A percentile compares a stretch with the other conserved stretches of the same genome.
phyloP scores from a whole-genome alignment of 1,284 basidiomycete genomes.

The Nidula niveotomentosa region DNA sequence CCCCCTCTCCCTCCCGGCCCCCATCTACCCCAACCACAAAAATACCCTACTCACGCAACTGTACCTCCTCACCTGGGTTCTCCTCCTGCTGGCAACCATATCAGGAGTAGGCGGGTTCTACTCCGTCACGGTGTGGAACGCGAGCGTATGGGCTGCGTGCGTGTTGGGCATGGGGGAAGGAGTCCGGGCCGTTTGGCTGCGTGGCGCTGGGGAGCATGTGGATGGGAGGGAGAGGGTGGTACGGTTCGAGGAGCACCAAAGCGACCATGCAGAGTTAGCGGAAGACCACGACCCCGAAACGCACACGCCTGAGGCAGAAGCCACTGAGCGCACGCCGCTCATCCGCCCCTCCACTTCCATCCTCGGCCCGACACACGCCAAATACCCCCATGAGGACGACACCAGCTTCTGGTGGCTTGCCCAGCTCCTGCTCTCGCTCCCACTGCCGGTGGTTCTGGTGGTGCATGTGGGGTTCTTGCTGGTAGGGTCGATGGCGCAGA shows the following conservation, averaged over 20 bases:
- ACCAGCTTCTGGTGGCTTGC: conserved; percentile 53
- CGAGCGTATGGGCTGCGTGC: conserved; percentile 46
- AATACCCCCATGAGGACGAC: too few species aligned
- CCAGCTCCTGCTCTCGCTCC: conserved; percentile 57
- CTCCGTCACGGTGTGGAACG: conserved; percentile 57
- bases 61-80: conserved; percentile 56
- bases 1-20: conserved; percentile 31
- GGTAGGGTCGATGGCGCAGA: conserved; percentile 54
- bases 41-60: conserved; percentile 44
- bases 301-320: conserved; percentile 19
- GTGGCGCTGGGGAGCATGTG: conserved; percentile 6
- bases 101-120: conserved; percentile 54
- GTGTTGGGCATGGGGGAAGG: conserved; percentile 41
- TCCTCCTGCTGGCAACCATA: conserved; percentile 50
- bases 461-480: conserved; percentile 53
- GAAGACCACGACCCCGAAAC: too few species aligned
- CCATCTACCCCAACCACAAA: conserved; percentile 33
- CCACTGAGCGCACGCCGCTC: conserved; percentile 40
- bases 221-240: conserved; percentile 21
- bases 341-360: conserved; percentile 10
- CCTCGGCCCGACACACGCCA: too few species aligned
- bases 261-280: neutral
- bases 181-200: conserved; percentile 8
- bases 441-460: conserved; percentile 57
- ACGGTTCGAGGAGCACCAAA: conserved; percentile 16